A percentile compares a stretch with the other conserved stretches of the same genome.
Conservation (phyloP, 805 yeast species). For the Candida tallmaniae region DNA sequence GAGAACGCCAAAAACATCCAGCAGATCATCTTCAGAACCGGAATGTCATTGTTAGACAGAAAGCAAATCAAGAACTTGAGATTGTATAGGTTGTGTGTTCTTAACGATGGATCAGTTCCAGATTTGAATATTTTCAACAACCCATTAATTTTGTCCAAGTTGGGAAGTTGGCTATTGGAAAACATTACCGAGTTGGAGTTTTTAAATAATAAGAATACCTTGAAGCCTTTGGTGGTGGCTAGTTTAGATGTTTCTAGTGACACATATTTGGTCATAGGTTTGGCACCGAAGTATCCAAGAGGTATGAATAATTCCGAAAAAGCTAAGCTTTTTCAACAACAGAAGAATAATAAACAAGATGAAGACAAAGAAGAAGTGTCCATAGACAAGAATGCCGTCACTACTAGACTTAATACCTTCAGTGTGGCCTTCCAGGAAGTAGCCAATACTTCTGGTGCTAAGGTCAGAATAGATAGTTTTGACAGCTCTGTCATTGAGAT, state of each 20-base stretch:
- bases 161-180: conserved; percentile 90
- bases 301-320: conserved; percentile 34
- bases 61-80: conserved; percentile 73
- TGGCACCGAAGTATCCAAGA: conserved; percentile 75
- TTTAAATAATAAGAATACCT: conserved; percentile 31
- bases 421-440: conserved; percentile 89
- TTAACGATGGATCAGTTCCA: conserved; percentile 75
- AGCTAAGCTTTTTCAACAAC: conserved; percentile 26
- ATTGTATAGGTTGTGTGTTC: conserved; percentile 77
- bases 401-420: conserved; percentile 66
- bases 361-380: conserved; percentile 14
- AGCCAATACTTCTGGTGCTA: conserved; percentile 79
- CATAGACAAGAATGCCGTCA: conserved; percentile 35
- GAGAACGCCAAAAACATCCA: conserved; percentile 81
- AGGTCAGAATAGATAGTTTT: conserved; percentile 87
- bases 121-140: conserved; percentile 74
- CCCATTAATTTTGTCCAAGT: conserved; percentile 76
- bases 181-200: conserved; percentile 76
- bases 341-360: conserved; percentile 14
- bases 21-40: conserved; percentile 78
- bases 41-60: conserved; percentile 84
- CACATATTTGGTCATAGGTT: conserved; percentile 82
- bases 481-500: conserved; percentile 93
- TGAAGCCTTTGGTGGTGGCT: conserved; percentile 83
- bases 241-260: conserved; percentile 68